phyloP scores from a whole-genome alignment of 345 rosid species.

The Cochlearia excelsa region DNA sequence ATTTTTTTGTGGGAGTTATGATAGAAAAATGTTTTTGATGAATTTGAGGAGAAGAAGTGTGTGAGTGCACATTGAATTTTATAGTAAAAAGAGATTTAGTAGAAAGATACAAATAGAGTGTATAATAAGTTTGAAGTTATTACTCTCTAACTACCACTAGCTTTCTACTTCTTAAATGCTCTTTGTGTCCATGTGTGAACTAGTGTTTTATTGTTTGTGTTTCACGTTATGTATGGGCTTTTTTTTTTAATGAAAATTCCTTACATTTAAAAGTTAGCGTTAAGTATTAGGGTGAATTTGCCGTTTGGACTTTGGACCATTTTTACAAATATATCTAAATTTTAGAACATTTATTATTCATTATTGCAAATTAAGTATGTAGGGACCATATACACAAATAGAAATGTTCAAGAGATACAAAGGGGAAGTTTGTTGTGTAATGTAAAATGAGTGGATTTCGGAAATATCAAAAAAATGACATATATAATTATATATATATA shows the following conservation, averaged over 20 bases:
- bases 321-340: too few relatives aligned
- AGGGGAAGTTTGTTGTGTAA: too few relatives aligned
- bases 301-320: too few relatives aligned
- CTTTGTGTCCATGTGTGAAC: constrained; percentile 27
- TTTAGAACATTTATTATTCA: too few relatives aligned
- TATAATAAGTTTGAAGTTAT: constrained; percentile 16
- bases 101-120: constrained; percentile 14
- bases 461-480: too few relatives aligned
- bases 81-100: constrained; percentile 27
- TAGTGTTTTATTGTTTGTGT: constrained; percentile 22
- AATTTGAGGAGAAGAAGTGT: constrained; percentile 30
- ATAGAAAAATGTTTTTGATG: constrained; percentile 8
- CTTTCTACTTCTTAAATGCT: constrained; percentile 32
- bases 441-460: too few relatives aligned
- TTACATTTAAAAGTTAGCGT: too few relatives aligned
- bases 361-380: too few relatives aligned
- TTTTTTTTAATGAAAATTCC: background rate
- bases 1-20: constrained; percentile 2
- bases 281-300: too few relatives aligned
- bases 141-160: constrained; percentile 32
- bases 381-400: too few relatives aligned
- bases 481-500: too few relatives aligned
- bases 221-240: constrained; percentile 1
- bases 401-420: too few relatives aligned
- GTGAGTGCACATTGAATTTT: constrained; percentile 26